Conservation (phyloP, 2,329 filamentous ascomycete species). For the Mycosphaerella sp. region DNA sequence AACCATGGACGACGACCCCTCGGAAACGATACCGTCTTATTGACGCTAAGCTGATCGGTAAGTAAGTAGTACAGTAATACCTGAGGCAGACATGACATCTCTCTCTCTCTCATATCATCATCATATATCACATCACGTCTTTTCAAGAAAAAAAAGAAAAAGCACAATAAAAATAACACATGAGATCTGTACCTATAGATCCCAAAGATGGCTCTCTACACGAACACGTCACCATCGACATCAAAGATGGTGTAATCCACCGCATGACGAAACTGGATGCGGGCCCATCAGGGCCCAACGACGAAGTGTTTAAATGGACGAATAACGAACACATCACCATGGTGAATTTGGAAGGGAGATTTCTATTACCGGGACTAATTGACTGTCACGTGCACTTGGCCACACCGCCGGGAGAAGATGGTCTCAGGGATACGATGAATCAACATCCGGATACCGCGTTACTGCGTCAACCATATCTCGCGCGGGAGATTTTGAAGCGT, state of each 20-base stretch:
- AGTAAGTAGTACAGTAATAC: too few relatives aligned
- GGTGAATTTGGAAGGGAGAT: slow-evolving; percentile 42
- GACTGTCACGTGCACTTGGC: slow-evolving; percentile 48
- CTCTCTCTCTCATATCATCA: too few relatives aligned
- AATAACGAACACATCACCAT: slow-evolving; percentile 24
- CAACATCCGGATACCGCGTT: slow-evolving; percentile 37
- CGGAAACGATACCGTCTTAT: slow-evolving; percentile 22
- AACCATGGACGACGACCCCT: slow-evolving; percentile 23
- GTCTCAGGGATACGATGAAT: slow-evolving; percentile 35
- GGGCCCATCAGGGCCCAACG: slow-evolving; percentile 20
- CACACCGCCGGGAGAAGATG: slow-evolving; percentile 41
- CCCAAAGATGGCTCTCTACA: slow-evolving; percentile 31
- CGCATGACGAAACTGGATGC: slow-evolving; percentile 29
- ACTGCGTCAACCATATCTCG: slow-evolving; percentile 46
- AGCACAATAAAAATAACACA: not conserved
- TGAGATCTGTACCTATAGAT: slow-evolving; percentile 15
- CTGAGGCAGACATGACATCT: too few relatives aligned
- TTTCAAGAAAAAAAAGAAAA: not conserved
- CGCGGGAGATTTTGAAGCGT: slow-evolving; percentile 47
- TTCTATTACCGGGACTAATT: slow-evolving; percentile 47
- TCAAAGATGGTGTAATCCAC: slow-evolving; percentile 28
- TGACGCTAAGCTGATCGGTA: slow-evolving; percentile 23
- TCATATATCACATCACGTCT: too few relatives aligned
- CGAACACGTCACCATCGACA: slow-evolving; percentile 29
- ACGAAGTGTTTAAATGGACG: slow-evolving; percentile 30